These are phyloP conservation scores for Pseudonitzschia multiseries DNA, from an alignment of 108 stramenopile genomes.

Conservation along the genomic window DNA sequence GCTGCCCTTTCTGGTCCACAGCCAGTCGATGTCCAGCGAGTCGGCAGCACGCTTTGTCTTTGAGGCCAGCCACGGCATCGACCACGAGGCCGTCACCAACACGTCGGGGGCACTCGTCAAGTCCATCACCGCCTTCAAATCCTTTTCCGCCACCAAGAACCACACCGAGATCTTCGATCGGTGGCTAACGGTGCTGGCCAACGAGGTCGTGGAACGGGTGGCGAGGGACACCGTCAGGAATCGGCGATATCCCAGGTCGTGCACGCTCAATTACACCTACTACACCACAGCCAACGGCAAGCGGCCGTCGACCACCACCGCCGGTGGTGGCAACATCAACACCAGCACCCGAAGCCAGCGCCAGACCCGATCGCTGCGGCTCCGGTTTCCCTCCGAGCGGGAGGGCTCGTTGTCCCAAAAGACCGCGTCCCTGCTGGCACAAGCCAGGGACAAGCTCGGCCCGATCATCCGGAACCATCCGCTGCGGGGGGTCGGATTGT, in stretches of 20 bases:
- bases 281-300: conserved; percentile 17
- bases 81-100: conserved; percentile 63
- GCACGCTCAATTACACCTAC: conserved; percentile 65
- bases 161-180: conserved; percentile 48
- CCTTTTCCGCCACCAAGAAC: conserved; percentile 44
- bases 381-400: conserved; percentile 24
- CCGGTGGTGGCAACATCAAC: not conserved
- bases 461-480: conserved; percentile 22
- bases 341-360: conserved; percentile 10
- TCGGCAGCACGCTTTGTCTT: conserved; percentile 69
- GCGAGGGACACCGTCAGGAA: conserved; percentile 64
- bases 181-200: conserved; percentile 69
- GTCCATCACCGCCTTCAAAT: conserved; percentile 84
- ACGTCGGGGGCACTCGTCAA: conserved; percentile 71
- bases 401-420: conserved; percentile 30
- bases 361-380: conserved; percentile 21
- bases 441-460: conserved; percentile 27
- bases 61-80: conserved; percentile 67
- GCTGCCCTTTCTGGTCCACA: conserved; percentile 50
- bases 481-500: conserved; percentile 35
- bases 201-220: conserved; percentile 71
- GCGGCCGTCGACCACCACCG: conserved; percentile 18
- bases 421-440: conserved; percentile 32
- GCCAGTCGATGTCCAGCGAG: conserved; percentile 29
- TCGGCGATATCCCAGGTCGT: conserved; percentile 64